Evolutionary conservation across 1,284 basidiomycete genomes (phyloP).

Genomic region (Termitomyces sp.): DNA sequence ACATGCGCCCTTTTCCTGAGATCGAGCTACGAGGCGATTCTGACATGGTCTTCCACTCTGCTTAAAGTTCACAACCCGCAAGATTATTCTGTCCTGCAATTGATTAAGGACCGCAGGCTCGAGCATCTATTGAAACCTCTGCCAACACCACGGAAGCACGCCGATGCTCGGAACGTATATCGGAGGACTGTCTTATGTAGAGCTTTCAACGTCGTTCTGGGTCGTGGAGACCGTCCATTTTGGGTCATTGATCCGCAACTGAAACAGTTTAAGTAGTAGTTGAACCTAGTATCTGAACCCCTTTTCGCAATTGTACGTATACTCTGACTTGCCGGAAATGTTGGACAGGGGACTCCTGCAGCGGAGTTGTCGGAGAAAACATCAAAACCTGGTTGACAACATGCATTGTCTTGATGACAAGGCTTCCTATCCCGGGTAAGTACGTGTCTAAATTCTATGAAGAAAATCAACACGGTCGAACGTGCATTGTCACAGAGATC

Average conservation of each 20-base stretch:
- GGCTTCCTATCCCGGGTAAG: neutral
- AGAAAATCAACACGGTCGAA: too few relatives aligned
- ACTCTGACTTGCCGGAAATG: too few relatives aligned
- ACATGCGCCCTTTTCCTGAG: constrained; percentile 10
- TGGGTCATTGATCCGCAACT: too few relatives aligned
- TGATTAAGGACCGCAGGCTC: constrained; percentile 5
- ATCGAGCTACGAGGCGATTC: constrained; percentile 1
- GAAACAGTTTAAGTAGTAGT: too few relatives aligned
- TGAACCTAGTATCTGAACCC: too few relatives aligned
- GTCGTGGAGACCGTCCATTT: neutral
- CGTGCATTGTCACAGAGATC: neutral
- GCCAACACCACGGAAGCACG: neutral
- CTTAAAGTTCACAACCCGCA: constrained; percentile 1
- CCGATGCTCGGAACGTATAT: neutral
- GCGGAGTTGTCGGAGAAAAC: too few relatives aligned
- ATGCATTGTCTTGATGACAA: too few relatives aligned
- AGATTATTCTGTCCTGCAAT: constrained; percentile 2
- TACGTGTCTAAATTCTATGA: neutral
- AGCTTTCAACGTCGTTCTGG: constrained; percentile 2
- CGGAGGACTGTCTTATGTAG: neutral
- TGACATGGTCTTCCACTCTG: constrained; percentile 3
- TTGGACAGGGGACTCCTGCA: too few relatives aligned
- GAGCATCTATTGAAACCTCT: neutral
- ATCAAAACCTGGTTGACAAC: too few relatives aligned
- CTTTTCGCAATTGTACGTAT: too few relatives aligned